Base-by-base conservation (phyloP, 1,139 yeast species). In the Scheffersomyces cryptocercus region DNA sequence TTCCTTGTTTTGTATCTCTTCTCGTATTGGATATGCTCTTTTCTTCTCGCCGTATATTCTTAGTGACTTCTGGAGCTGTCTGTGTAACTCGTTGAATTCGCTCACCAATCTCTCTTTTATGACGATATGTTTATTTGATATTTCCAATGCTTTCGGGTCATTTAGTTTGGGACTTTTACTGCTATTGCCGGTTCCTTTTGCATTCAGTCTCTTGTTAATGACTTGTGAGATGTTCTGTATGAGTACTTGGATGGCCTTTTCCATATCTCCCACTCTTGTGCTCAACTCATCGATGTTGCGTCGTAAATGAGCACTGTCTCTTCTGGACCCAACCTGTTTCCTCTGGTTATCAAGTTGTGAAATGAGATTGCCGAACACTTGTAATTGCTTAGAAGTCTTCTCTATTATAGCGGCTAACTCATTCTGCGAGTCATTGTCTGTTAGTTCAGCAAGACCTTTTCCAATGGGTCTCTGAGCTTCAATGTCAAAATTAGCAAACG, bases 401-500 rank as follows among this genome's bases (percentile, higher is more conserved):
- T 49, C 42, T 15, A 72, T 65, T 13, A 72, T 67, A 3, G 35
- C 40, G 42, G 70, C 77, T 39, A 73, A 52, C 38, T 69, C 73
- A 37, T 55, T 58, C 24, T 46, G 39, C 13, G 39, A 14, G 28
- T 38, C 33, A 33, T 50, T 3, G 36, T 28, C 5, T 28, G 40
- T 8, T 39, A 48, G 35, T 29, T 29, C 14, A 35, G 33, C 36
- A 12, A 30, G 15, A 13, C 37, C 35, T 31, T 49, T 48, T 3
- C 47, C 40, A 7, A 52, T 37, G 14, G 64, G 59, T 41, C 50
- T 65, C 50, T 82, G 86, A 2, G 85, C 79, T 56, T 82, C 87
- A 10, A 79, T 50, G 58, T 82, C 87, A 37, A 65, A 67, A 47
- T 77, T 75, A 36, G 84, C 82, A 67, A 82, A 82, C 3, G 88